Evolutionary conservation across 2,329 filamentous ascomycete species (phyloP), one percentile per base, ranked within the genome.

Genomic region (Allantophomopsis lycopodina): DNA sequence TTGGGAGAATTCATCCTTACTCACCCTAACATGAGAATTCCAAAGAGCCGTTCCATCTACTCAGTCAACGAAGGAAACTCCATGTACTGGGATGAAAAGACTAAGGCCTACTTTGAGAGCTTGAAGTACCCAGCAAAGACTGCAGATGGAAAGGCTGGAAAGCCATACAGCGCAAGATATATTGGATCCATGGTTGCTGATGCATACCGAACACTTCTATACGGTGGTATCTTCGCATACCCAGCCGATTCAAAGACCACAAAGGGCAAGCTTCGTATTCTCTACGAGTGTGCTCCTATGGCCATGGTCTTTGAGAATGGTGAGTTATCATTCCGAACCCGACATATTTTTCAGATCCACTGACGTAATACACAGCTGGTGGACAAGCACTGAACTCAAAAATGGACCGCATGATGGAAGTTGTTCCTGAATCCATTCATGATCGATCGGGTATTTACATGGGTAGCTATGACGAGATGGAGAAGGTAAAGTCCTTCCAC

Each of bases 211-310:
- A 98, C 91, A 12, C 64, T 98, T 47, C 64, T 96, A 42, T 98
- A 98, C 59, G 91, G 91, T 44, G 91, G 91, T 49, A 83, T 98
- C 57, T 98, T 98, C 61, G 91, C 91, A 35, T 98, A 98, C 59
- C 91, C 91, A 0, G 85, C 89, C 12, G 91, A 98, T 58, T 93
- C 88, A 70, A 96, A 98, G 79, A 94, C 83, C 56, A 86, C 88
- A 48, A 98, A 96, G 76, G 91, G 91, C 51, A 98, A 98, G 71
- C 73, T 98, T 50, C 76, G 91, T 48, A 98, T 98, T 50, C 61
- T 98, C 53, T 98, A 98, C 64, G 91, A 98, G 68, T 98, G 91
- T 59, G 91, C 91, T 12, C 91, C 91, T 32, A 98, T 98, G 91
- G 91, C 91, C 17, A 83, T 96, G 80, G 76, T 98, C 6, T 96